Base-by-base conservation (phyloP, 805 yeast species). In the Sungouiella thailandica region DNA sequence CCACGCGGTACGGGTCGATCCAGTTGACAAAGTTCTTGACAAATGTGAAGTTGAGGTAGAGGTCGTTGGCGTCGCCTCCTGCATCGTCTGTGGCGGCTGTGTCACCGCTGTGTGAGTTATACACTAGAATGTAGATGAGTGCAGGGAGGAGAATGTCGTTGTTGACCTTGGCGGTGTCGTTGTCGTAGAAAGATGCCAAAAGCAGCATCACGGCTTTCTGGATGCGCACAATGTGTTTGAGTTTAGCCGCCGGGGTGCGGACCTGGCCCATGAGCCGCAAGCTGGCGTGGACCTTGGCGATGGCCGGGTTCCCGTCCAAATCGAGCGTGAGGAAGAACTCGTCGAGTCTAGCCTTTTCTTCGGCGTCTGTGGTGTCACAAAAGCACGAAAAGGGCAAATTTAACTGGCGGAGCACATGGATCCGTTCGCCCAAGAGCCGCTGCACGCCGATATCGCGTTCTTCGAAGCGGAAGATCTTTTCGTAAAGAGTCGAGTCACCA, bases 81-180 rank as follows among this genome's bases (percentile, higher is more conserved):
- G n/a, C n/a, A n/a, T n/a, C n/a, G n/a, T n/a, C n/a, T n/a, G n/a
- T n/a, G 9, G 22, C 30, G 5, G 37, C 39, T 23, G 40, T 30
- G 29, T 43, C 41, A 2, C 52, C 47, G 11, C 51, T 35, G 43
- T 60, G 55, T n/a, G n/a, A n/a, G n/a, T n/a, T n/a, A 34, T 59
- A 53, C 17, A 66, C 52, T 14, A 65, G 43, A 27, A 60, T 43
- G 38, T 58, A 62, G 17, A 66, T 65, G 37, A 66, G 49, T 5
- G 60, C 49, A 3, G 72, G 72, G 26, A 66, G 50, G 23, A 66
- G 47, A n/a, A 61, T 37, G 36, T 66, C 72, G 43, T 63, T 65
- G 45, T 56, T 62, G 31, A 65, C 39, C 27, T 39, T 39, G 23
- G 43, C 33, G 17, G 35, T 41, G 29, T 53, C 53, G 26, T 47